A percentile compares a stretch with the other conserved stretches of the same genome.
phyloP scores from a whole-genome alignment of 495 filamentous ascomycete species.

The Pseudoneurospora amorphoporcata region DNA sequence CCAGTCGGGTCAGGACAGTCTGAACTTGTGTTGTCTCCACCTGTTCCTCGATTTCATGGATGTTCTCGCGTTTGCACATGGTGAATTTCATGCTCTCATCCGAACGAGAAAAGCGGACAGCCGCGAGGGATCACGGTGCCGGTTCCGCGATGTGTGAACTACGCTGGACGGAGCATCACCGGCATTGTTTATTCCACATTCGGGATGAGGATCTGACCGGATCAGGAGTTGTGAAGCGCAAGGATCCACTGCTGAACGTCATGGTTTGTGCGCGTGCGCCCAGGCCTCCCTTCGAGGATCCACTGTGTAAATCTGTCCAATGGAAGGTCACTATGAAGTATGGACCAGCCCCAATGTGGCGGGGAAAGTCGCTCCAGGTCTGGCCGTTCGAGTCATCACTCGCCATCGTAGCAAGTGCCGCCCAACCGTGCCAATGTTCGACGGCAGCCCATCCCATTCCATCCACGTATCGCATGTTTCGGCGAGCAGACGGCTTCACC shows the following conservation, averaged over 20 bases:
- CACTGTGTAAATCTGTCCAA: background rate
- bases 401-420: background rate
- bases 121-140: background rate
- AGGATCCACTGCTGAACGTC: background rate
- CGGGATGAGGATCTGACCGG: background rate
- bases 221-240: background rate
- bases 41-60: background rate
- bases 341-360: conserved; percentile 17
- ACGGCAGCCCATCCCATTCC: conserved; percentile 24
- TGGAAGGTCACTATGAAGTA: background rate
- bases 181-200: background rate
- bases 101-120: background rate
- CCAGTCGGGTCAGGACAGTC: background rate
- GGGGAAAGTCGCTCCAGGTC: background rate
- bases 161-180: background rate
- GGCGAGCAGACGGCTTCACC: background rate
- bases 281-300: background rate
- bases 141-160: background rate
- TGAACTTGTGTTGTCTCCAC: background rate
- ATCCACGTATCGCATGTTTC: conserved; percentile 1
- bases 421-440: conserved; percentile 14
- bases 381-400: conserved; percentile 25
- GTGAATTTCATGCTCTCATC: background rate
- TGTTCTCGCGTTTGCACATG: background rate
- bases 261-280: background rate